phyloP scores from a whole-genome alignment of 73 alveolate genomes.

The Tetrahymena malaccensis region DNA sequence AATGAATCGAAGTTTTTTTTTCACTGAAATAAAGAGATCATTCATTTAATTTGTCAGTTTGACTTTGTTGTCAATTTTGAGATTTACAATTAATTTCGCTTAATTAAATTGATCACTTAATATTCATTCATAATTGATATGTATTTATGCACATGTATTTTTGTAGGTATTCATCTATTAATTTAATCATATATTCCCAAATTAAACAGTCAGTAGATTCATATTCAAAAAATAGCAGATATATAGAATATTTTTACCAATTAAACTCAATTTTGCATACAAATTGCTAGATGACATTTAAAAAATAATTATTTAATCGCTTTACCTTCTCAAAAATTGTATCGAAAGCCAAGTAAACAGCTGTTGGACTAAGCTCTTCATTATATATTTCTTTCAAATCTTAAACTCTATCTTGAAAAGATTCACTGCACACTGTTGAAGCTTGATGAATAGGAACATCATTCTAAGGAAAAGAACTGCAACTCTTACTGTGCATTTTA shows the following conservation, averaged over 20 bases:
- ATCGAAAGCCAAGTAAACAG: conserved; percentile 28
- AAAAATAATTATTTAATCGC: neutral
- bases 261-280: neutral
- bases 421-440: neutral
- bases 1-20: too few species aligned
- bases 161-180: too few species aligned
- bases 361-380: conserved; percentile 40
- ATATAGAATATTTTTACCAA: too few species aligned
- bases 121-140: too few species aligned
- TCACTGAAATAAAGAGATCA: too few species aligned
- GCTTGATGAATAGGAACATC: neutral
- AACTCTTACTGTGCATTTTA: neutral
- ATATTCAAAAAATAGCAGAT: neutral
- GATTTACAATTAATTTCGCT: too few species aligned
- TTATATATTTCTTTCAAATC: conserved; percentile 23
- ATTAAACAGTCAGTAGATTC: neutral
- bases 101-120: too few species aligned
- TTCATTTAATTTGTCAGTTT: too few species aligned
- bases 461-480: neutral
- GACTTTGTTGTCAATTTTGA: too few species aligned
- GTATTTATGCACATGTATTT: neutral
- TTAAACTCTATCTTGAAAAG: neutral
- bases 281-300: neutral
- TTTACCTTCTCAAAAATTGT: conserved; percentile 1
- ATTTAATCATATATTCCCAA: neutral